Conservation (phyloP, 345 rosid species). For the Jatropha curcas region DNA sequence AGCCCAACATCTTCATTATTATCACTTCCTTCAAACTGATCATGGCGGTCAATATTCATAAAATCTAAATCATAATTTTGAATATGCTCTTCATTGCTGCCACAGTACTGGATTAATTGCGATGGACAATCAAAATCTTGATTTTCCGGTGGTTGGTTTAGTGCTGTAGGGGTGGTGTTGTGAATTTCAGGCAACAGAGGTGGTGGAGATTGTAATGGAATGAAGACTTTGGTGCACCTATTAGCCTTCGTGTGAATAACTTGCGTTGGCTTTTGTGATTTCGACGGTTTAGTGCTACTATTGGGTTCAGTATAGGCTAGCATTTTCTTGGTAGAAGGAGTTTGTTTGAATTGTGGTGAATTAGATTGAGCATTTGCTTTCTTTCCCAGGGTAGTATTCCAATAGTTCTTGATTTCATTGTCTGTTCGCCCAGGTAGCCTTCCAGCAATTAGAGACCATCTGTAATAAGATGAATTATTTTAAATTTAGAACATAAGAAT, state of each 20-base stretch:
- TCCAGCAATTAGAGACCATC: slow-evolving; percentile 70
- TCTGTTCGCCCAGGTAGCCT: slow-evolving; percentile 72
- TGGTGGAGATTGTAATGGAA: slow-evolving; percentile 14
- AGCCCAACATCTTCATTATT: background rate
- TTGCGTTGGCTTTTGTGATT: slow-evolving; percentile 1
- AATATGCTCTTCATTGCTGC: background rate
- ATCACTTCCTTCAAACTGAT: slow-evolving; percentile 3
- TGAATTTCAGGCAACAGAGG: background rate
- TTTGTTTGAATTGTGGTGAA: background rate
- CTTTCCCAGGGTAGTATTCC: slow-evolving; percentile 57
- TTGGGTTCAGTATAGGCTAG: background rate
- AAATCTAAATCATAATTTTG: slow-evolving; percentile 10
- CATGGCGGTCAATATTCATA: slow-evolving; percentile 14
- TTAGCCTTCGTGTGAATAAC: slow-evolving; percentile 41
- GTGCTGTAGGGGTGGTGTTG: background rate
- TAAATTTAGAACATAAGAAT: too few species aligned
- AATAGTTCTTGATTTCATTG: slow-evolving; percentile 66
- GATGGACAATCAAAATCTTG: background rate
- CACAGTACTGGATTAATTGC: background rate
- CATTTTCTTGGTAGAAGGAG: background rate
- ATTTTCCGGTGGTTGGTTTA: background rate
- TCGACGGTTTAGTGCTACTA: background rate
- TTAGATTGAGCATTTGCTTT: slow-evolving; percentile 25
- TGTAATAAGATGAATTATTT: too few species aligned
- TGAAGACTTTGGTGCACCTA: slow-evolving; percentile 25